Conservation (phyloP, 331 rosid species). For the Erythrophleum ivorense region DNA sequence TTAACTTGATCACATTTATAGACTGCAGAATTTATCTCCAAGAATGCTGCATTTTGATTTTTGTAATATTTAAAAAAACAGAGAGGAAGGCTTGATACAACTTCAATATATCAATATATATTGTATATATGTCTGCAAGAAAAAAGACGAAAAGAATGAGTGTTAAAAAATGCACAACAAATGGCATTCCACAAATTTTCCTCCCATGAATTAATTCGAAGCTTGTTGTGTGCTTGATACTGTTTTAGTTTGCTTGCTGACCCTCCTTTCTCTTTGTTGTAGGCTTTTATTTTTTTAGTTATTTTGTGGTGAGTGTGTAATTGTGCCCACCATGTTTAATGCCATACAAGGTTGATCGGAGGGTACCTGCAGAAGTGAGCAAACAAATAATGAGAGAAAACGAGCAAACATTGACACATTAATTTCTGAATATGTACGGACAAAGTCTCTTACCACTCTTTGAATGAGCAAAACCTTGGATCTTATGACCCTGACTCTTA, state of each 20-base stretch:
- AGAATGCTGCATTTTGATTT: background rate
- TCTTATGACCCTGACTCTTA: background rate
- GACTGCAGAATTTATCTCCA: background rate
- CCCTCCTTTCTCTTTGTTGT: background rate
- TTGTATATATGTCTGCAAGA: background rate
- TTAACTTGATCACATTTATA: background rate
- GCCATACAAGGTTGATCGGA: constrained; percentile 66
- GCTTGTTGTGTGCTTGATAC: background rate
- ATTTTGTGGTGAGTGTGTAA: constrained; percentile 51
- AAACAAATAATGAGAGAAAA: background rate
- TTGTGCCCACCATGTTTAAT: constrained; percentile 56
- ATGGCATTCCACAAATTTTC: background rate
- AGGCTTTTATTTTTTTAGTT: background rate
- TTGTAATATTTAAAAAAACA: too few relatives aligned
- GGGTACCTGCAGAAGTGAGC: constrained; percentile 53
- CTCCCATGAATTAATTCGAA: background rate
- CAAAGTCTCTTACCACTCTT: background rate
- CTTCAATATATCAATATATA: too few relatives aligned
- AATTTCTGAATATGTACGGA: background rate
- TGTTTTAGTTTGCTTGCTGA: constrained; percentile 3
- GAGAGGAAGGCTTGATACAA: background rate
- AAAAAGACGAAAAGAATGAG: background rate
- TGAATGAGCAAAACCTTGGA: background rate
- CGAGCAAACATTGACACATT: background rate
- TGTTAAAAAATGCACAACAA: background rate